Percentiles rank a stretch among this genome's conserved stretches.
Conservation (phyloP, 1,284 basidiomycete species). For the Paramarasmius palmivorus region DNA sequence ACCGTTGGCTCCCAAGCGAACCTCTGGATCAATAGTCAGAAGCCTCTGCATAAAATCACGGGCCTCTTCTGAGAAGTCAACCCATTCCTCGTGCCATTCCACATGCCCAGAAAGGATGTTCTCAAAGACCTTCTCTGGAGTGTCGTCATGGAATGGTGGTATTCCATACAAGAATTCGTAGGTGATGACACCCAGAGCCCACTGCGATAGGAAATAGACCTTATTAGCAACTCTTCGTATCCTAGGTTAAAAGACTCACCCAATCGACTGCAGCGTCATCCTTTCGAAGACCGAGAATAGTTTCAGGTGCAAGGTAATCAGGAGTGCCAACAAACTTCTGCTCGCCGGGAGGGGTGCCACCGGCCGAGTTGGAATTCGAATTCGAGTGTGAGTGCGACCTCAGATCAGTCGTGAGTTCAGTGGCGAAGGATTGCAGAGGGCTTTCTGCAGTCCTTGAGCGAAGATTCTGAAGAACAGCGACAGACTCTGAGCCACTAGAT, state of each 20-base stretch:
- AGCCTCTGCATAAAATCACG: slow-evolving; percentile 91
- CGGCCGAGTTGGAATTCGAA: slow-evolving; percentile 40
- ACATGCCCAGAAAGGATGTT: slow-evolving; percentile 97
- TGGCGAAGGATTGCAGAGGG: slow-evolving; percentile 79
- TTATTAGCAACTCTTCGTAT: slow-evolving; percentile 4
- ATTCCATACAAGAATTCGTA: slow-evolving; percentile 98
- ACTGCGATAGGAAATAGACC: slow-evolving; percentile 45
- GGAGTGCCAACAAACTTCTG: slow-evolving; percentile 96
- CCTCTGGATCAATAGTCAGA: slow-evolving; percentile 80
- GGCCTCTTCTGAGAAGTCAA: slow-evolving; percentile 87
- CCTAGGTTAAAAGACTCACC: slow-evolving; percentile 50
- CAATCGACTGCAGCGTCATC: slow-evolving; percentile 98
- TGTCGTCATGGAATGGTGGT: slow-evolving; percentile 97
- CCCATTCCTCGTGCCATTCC: slow-evolving; percentile 93
- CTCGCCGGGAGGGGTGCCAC: slow-evolving; percentile 75
- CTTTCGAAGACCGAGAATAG: slow-evolving; percentile 92
- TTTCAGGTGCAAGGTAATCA: slow-evolving; percentile 96
- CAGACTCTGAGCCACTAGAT: slow-evolving; percentile 76
- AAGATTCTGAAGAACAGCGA: slow-evolving; percentile 52
- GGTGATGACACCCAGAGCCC: slow-evolving; percentile 97
- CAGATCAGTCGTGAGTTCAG: slow-evolving; percentile 79
- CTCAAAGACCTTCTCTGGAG: slow-evolving; percentile 97
- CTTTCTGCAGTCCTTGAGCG: slow-evolving; percentile 67
- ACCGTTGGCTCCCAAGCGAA: slow-evolving; percentile 85
- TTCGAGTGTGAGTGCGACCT: slow-evolving; percentile 62